Base-by-base conservation (phyloP, 2,329 filamentous ascomycete genomes). In the Coniochaeta prunicola region DNA sequence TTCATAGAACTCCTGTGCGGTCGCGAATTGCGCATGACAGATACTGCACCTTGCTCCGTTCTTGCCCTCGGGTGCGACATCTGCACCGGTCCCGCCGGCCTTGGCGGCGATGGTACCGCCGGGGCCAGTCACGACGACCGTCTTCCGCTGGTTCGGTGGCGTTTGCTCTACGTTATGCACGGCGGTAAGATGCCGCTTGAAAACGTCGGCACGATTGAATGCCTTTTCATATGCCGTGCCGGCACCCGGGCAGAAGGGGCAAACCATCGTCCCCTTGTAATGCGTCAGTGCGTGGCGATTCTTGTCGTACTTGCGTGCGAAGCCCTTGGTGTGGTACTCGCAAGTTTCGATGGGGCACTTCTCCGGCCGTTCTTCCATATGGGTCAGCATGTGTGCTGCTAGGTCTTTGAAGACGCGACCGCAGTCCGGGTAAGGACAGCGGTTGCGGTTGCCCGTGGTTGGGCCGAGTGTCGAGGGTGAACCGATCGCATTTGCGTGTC, bases 251-350 rank as follows among this genome's bases (percentile, higher is more conserved):
- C 94, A 97, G 74, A 97, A 97, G 5, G 92, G 92, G 68, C 94
- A 99, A 8, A 96, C 89, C 92, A 97, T 97, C 15, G 91, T 97
- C 9, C 93, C 93, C 73, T 96, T 96, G 79, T 97, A 99, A 70
- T 97, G 94, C 2, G 93, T 97, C 63, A 97, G 76, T 1, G 93
- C 96, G 71, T 99, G 94, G 13, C 94, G 81, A 73, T 97, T 97
- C 80, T 97, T 97, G 77, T 97, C 94, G 71, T 97, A 99, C 73
- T 97, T 97, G 61, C 93, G 83, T 3, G 93, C 93, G 69, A 97
- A 97, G 0, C 93, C 93, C 73, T 97, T 97, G 65, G 83, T 82
- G 73, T 97, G 90, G 71, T 97, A 97, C 68, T 97, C 92, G 77
- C 93, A 97, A 2, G 88, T 92, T 59, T 88, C 81, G 60, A 97